Conservation (phyloP, 2,329 filamentous ascomycete species). For the Harringtonia lauricola region DNA sequence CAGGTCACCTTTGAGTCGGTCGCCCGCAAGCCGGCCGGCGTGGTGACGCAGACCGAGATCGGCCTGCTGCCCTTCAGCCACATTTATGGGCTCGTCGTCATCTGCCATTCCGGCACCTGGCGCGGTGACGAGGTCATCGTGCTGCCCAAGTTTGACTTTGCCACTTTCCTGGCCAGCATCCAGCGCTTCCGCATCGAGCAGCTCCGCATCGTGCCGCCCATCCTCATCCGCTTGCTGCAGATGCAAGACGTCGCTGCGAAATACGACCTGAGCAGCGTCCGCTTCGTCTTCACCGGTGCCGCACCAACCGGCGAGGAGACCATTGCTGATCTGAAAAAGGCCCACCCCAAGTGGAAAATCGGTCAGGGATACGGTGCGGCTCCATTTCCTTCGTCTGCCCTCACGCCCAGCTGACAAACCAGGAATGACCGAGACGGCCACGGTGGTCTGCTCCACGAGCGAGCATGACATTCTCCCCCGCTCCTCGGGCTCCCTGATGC, state of each 20-base stretch:
- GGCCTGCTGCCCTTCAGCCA: constrained; percentile 67
- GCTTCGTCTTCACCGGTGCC: constrained; percentile 59
- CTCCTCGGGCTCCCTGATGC: constrained; percentile 60
- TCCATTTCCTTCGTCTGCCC: too few relatives aligned
- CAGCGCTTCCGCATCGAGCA: constrained; percentile 55
- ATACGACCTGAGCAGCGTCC: constrained; percentile 62
- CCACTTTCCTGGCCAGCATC: constrained; percentile 48
- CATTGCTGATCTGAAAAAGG: constrained; percentile 46
- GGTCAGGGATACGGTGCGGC: constrained; percentile 58
- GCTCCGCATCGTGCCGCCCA: constrained; percentile 64
- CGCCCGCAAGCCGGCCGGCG: constrained; percentile 16
- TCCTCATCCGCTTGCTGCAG: constrained; percentile 66
- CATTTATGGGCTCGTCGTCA: constrained; percentile 65
- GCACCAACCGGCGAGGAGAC: constrained; percentile 69
- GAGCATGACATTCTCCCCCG: constrained; percentile 57
- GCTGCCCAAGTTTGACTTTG: constrained; percentile 62
- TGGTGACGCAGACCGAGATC: constrained; percentile 30
- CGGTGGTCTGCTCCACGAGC: constrained; percentile 52
- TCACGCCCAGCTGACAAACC: too few relatives aligned
- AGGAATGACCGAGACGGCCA: constrained; percentile 69
- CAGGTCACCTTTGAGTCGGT: constrained; percentile 31
- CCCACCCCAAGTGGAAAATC: constrained; percentile 52
- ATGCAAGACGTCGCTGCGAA: constrained; percentile 48
- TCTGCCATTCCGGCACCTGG: constrained; percentile 53
- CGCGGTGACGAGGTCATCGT: constrained; percentile 63